Evolutionary conservation across 139 green algal species (phyloP).

Genomic region (Gonium pectorale): DNA sequence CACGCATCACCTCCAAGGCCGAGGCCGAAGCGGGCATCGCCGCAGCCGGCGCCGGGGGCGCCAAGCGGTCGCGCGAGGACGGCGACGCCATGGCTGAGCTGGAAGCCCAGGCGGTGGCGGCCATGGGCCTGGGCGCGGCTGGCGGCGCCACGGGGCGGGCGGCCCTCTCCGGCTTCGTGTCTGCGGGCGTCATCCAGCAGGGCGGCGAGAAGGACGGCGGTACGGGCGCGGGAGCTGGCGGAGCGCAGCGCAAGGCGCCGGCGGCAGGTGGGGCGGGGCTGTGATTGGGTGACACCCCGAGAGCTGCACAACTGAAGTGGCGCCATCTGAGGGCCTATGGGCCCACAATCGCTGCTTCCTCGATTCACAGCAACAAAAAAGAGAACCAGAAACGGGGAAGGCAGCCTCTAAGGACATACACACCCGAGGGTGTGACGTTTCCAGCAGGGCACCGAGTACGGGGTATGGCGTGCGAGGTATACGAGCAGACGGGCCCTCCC

Average conservation of each 20-base stretch:
- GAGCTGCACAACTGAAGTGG: too few relatives aligned
- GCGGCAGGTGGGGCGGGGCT: constrained; percentile 11
- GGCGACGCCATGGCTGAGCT: constrained; percentile 85
- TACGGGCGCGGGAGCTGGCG: background rate
- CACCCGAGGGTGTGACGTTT: too few relatives aligned
- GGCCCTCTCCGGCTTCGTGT: constrained; percentile 85
- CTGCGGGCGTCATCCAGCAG: constrained; percentile 80
- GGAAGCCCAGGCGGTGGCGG: constrained; percentile 67
- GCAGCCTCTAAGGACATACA: too few relatives aligned
- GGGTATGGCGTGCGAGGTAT: too few relatives aligned
- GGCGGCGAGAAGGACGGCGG: constrained; percentile 38
- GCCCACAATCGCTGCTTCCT: too few relatives aligned
- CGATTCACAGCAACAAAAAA: too few relatives aligned
- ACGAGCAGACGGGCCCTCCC: too few relatives aligned
- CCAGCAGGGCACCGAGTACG: too few relatives aligned
- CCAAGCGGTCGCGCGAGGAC: constrained; percentile 39
- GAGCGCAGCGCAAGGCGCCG: constrained; percentile 19
- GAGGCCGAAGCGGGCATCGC: constrained; percentile 19
- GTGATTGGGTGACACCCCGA: too few relatives aligned
- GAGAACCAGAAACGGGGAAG: too few relatives aligned
- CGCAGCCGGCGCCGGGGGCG: constrained; percentile 12
- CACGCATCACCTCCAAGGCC: constrained; percentile 28
- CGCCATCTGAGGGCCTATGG: too few relatives aligned
- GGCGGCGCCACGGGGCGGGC: constrained; percentile 41
- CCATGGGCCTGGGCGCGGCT: constrained; percentile 39